phyloP scores from a whole-genome alignment of 495 filamentous ascomycete species.

The Aspergillus ellipticus region DNA sequence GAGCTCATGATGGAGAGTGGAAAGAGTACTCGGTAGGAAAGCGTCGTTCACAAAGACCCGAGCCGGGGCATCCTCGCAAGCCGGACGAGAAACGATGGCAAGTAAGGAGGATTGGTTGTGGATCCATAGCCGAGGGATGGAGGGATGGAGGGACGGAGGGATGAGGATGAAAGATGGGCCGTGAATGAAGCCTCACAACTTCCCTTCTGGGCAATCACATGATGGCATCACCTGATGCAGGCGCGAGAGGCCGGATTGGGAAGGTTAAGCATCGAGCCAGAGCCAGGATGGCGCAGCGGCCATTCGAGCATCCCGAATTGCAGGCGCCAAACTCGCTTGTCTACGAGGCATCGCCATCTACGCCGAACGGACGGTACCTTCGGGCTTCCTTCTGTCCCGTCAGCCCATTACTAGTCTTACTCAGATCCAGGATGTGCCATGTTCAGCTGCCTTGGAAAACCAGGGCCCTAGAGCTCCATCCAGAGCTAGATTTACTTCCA shows the following conservation, averaged over 20 bases:
- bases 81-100: background rate
- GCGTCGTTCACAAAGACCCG: too few relatives aligned
- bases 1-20: background rate
- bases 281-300: background rate
- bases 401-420: background rate
- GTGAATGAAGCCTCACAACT: too few relatives aligned
- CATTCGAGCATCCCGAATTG: too few relatives aligned
- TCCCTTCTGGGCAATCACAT: background rate
- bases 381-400: background rate
- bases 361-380: too few relatives aligned
- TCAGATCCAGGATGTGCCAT: background rate
- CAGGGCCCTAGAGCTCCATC: background rate
- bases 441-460: background rate
- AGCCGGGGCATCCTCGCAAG: too few relatives aligned
- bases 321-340: too few relatives aligned
- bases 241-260: background rate
- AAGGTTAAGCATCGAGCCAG: background rate
- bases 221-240: background rate
- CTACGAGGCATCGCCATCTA: too few relatives aligned
- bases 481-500: background rate
- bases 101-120: too few relatives aligned
- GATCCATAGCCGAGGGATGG: background rate
- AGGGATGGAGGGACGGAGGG: background rate
- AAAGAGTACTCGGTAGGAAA: too few relatives aligned
- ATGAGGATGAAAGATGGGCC: background rate